Conservation (phyloP, 169 alveolate species). For the Miamiensis avidus region DNA sequence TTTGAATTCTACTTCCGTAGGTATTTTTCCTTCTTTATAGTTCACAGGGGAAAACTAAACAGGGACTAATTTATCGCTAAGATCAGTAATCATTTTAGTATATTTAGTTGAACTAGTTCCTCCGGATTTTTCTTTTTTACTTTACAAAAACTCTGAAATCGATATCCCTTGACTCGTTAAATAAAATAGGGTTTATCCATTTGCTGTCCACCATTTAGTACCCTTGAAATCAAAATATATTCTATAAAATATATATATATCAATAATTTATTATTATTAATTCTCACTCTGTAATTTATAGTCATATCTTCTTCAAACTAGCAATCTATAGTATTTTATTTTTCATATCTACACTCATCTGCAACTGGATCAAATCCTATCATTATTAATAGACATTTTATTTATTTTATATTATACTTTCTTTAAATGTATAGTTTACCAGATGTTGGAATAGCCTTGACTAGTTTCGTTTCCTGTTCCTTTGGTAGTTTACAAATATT, state of each 20-base stretch:
- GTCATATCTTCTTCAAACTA: constrained; percentile 62
- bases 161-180: constrained; percentile 16
- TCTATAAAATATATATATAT: neutral
- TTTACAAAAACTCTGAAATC: too few relatives aligned
- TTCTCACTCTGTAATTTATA: constrained; percentile 32
- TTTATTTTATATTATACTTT: too few relatives aligned
- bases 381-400: too few relatives aligned
- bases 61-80: constrained; percentile 45
- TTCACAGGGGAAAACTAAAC: constrained; percentile 39
- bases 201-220: neutral
- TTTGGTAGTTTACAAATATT: constrained; percentile 50
- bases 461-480: constrained; percentile 58
- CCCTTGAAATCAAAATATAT: neutral
- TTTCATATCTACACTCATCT: constrained; percentile 59
- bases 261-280: constrained; percentile 28
- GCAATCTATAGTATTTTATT: constrained; percentile 40
- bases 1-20: neutral
- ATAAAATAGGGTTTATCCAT: constrained; percentile 25
- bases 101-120: constrained; percentile 37
- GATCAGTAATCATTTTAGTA: constrained; percentile 32
- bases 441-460: constrained; percentile 64
- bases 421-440: too few relatives aligned
- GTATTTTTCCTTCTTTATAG: neutral
- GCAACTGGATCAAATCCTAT: constrained; percentile 66
- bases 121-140: neutral